These are phyloP conservation scores for Aspergillus floridensis DNA, from an alignment of 2,329 filamentous ascomycete genomes.

Conservation along the genomic window DNA sequence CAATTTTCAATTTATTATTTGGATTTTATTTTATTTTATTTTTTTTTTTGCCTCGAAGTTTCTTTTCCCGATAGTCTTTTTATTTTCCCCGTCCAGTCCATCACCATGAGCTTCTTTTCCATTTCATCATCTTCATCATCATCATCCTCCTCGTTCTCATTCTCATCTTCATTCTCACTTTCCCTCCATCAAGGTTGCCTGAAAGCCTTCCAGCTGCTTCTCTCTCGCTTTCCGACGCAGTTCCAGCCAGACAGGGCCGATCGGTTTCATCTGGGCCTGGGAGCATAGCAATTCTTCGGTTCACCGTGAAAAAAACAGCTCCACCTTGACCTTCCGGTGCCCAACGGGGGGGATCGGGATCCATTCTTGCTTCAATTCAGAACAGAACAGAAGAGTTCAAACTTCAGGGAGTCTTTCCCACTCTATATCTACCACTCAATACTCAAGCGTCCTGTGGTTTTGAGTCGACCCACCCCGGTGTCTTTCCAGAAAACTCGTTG, in stretches of 20 bases:
- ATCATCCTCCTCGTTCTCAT: background rate
- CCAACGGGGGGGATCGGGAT: background rate
- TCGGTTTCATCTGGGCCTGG: background rate
- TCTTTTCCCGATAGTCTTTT: background rate
- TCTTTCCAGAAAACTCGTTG: constrained; percentile 14
- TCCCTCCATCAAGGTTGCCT: no score
- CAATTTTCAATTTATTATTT: constrained; percentile 6
- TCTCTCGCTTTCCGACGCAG: background rate
- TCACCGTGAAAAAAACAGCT: background rate
- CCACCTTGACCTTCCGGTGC: background rate
- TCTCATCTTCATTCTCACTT: background rate
- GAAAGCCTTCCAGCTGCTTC: no score
- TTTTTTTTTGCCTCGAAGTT: background rate
- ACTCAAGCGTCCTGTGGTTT: constrained; percentile 5
- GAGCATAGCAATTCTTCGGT: background rate
- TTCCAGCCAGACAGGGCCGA: background rate
- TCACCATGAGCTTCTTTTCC: background rate
- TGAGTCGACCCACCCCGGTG: constrained; percentile 8
- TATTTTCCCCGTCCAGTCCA: background rate
- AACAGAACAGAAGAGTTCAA: background rate
- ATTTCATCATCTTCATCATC: background rate
- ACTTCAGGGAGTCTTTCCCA: background rate
- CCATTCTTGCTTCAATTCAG: background rate
- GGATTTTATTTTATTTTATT: constrained; percentile 3
- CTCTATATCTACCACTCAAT: background rate